phyloP scores from a whole-genome alignment of 768 basidiomycete genomes.

The Kondoa malvinella region DNA sequence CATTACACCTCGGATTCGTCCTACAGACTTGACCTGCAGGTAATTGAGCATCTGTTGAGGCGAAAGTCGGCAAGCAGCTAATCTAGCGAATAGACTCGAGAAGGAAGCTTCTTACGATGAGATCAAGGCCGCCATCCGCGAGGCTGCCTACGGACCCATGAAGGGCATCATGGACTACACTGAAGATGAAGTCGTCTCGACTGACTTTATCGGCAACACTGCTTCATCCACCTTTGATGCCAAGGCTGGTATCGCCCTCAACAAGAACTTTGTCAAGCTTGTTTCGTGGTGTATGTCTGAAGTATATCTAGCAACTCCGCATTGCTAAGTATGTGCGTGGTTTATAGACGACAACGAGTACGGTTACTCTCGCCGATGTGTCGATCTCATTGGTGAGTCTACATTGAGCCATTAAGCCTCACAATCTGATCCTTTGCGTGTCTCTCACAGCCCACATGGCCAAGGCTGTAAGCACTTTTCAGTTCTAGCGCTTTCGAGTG shows the following conservation, averaged over 20 bases:
- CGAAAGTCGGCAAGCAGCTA: slow-evolving; percentile 47
- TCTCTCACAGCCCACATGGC: background rate
- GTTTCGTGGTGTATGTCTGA: slow-evolving; percentile 68
- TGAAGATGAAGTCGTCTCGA: slow-evolving; percentile 80
- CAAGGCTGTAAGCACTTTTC: background rate
- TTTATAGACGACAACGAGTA: slow-evolving; percentile 31
- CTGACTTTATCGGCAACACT: slow-evolving; percentile 56
- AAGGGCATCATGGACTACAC: slow-evolving; percentile 74
- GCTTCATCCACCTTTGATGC: slow-evolving; percentile 87
- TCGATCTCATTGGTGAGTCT: slow-evolving; percentile 28
- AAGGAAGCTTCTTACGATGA: slow-evolving; percentile 70
- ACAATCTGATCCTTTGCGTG: background rate
- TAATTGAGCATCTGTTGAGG: background rate
- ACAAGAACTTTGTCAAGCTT: slow-evolving; percentile 85
- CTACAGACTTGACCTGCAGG: background rate
- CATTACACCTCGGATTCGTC: too few species aligned
- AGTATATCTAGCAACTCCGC: slow-evolving; percentile 53
- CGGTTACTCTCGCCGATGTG: slow-evolving; percentile 3
- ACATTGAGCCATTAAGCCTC: background rate
- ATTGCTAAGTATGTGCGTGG: background rate
- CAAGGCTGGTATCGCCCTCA: slow-evolving; percentile 76
- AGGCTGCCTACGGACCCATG: slow-evolving; percentile 48
- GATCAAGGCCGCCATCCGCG: slow-evolving; percentile 72
- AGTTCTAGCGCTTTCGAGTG: background rate
- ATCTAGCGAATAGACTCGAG: slow-evolving; percentile 82